Evolutionary conservation across 176 grass and related monocot species (phyloP), one percentile per base, ranked within the genome.

Genomic region (Juncus inflexus): DNA sequence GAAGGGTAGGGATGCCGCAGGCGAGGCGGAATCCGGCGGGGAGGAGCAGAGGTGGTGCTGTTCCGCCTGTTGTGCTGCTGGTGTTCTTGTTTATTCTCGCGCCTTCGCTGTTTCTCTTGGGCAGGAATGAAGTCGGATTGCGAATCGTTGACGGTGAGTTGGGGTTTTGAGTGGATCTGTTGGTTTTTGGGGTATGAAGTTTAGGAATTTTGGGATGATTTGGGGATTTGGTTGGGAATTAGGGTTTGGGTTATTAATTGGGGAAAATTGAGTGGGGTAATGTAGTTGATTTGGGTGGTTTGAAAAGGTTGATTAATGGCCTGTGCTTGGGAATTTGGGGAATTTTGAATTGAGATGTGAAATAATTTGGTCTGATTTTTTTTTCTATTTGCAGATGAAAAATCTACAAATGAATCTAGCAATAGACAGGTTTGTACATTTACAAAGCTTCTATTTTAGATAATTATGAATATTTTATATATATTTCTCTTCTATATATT

Each of bases 31-130:
- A 76, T 40, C 66, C 80, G 58, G 62, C 76, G 79, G 57, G 80
- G 80, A 77, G 90, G 80, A 57, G 66, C 55, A 68, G 77, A 43
- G 65, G 64, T 4, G 55, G 73, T 54, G 61, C 64, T 35, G 42
- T 83, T 62, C 70, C 74, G 12, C 77, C 82, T 15, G 62, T 70
- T 55, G 70, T 88, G 67, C 63, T 97, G 16, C 80, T 89, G 40
- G 77, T 91, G 2, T 86, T 91, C 74, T 70, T 91, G 54, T 79
- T 86, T 73, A 62, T 97, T 35, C 38, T 97, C 15, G 81, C 79
- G 4, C 85, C 82, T 15, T 86, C 81, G 40, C 60, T 80, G 19
- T 83, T 88, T 78, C 43, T 89, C 69, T 67, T 81, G 52, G 74
- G 37, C 13, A 74, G 75, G 19, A 87, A 83, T 78, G 83, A 77